Base-by-base conservation (phyloP, 805 yeast genomes). In the Brettanomyces nanus region DNA sequence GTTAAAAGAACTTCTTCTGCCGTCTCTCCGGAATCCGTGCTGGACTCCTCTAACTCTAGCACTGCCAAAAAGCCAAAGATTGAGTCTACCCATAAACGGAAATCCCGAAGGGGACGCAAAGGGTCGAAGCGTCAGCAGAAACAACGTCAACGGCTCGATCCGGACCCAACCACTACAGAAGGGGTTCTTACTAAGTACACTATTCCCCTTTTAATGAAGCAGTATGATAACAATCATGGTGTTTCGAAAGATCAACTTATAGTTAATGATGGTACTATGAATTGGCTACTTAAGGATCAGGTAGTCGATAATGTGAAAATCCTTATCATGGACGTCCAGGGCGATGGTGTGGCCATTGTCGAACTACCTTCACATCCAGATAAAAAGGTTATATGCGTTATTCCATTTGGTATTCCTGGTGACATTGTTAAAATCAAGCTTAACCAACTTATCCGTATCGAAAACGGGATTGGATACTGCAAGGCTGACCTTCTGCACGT, bases 331-430 rank as follows among this genome's bases (percentile, higher is more conserved):
- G 66, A 85, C 9, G 80, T 95, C 2, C 84, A 77, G 44, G 97
- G 97, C 38, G 95, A 87, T 45, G 97, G 97, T 1, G 49, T 90
- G 18, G 95, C 84, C 0, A 42, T 86, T 4, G 68, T 83, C 34
- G 62, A 69, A 4, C 77, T n/a, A n/a, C n/a, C n/a, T n/a, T n/a
- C n/a, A n/a, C n/a, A n/a, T n/a, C n/a, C n/a, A n/a, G n/a, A n/a
- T 19, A 45, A 46, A 22, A 51, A 54, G 19, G 47, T 65, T 36
- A 66, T 89, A 6, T 86, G 78, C 1, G 63, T 85, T 3, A 73
- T 92, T 6, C 98, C 98, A 17, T 92, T 84, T 63, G 82, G 86
- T 4, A 63, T 85, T 25, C 95, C 95, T 1, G 96, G 95, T 2
- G 98, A 92, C 54, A 52, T 69, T 2, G 90, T 80, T 7, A 65